These are phyloP conservation scores for Vigna nakashimae DNA, from an alignment of 306 rosid genomes.

Conservation along the genomic window DNA sequence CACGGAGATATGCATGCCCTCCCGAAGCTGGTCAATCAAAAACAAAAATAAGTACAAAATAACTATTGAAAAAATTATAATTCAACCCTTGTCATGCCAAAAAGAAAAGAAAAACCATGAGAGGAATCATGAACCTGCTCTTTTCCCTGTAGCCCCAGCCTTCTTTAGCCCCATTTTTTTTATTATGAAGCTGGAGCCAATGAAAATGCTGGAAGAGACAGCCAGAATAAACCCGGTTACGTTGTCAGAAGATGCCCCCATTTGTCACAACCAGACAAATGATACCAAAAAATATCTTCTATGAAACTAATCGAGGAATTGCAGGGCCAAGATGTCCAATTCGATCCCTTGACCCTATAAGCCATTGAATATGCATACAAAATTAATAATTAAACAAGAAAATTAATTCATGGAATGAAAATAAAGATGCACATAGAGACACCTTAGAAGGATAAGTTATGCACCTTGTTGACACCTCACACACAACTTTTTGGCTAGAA, in stretches of 20 bases:
- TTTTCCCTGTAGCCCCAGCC: conserved; percentile 67
- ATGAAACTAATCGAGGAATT: background rate
- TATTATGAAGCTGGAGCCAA: conserved; percentile 85
- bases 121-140: conserved; percentile 72
- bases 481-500: conserved; percentile 29
- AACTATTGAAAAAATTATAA: conserved; percentile 2
- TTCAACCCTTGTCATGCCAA: background rate
- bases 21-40: conserved; percentile 63
- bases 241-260: conserved; percentile 79
- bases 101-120: background rate
- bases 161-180: conserved; percentile 85
- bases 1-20: conserved; percentile 78
- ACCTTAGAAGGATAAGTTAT: background rate
- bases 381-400: background rate
- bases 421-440: background rate
- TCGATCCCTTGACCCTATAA: conserved; percentile 34
- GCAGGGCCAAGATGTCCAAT: conserved; percentile 46
- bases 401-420: background rate
- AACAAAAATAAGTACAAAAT: conserved; percentile 2
- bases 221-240: conserved; percentile 78
- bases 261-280: conserved; percentile 41
- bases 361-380: background rate
- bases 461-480: conserved; percentile 56
- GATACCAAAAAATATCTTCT: too few relatives aligned
- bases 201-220: conserved; percentile 84